These are phyloP conservation scores for Trametes cinnabarina DNA, from an alignment of 768 basidiomycete species.

Conservation along the genomic window DNA sequence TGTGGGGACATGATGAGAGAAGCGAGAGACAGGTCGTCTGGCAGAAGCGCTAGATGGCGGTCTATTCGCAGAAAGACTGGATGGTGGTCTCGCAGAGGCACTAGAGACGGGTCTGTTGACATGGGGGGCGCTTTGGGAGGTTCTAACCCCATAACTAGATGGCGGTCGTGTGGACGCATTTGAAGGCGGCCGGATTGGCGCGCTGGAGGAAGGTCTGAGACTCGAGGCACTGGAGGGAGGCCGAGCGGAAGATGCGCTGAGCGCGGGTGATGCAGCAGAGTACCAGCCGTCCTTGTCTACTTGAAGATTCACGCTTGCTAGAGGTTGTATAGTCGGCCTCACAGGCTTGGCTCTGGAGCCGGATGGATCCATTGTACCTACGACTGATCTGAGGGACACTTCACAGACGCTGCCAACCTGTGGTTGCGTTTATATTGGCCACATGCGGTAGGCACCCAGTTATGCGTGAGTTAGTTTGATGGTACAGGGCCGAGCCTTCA, in stretches of 20 bases:
- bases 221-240: constrained; percentile 2
- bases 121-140: constrained; percentile 8
- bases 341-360: neutral
- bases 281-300: constrained; percentile 18
- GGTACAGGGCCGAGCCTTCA: too few relatives aligned
- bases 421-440: too few relatives aligned
- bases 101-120: constrained; percentile 27
- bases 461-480: too few relatives aligned
- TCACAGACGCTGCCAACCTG: too few relatives aligned
- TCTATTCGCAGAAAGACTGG: constrained; percentile 38
- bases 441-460: too few relatives aligned
- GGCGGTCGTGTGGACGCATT: constrained; percentile 29
- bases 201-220: constrained; percentile 16
- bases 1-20: constrained; percentile 52
- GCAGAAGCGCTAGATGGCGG: constrained; percentile 40
- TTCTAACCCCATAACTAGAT: constrained; percentile 30
- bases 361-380: constrained; percentile 2
- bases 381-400: too few relatives aligned
- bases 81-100: constrained; percentile 27
- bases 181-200: constrained; percentile 16
- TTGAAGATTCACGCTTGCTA: neutral
- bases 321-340: neutral
- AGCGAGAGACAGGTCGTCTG: constrained; percentile 31
- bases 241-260: constrained; percentile 11
- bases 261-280: neutral